Conservation (phyloP, 768 basidiomycete species). For the Dacryopinax primogenitus region DNA sequence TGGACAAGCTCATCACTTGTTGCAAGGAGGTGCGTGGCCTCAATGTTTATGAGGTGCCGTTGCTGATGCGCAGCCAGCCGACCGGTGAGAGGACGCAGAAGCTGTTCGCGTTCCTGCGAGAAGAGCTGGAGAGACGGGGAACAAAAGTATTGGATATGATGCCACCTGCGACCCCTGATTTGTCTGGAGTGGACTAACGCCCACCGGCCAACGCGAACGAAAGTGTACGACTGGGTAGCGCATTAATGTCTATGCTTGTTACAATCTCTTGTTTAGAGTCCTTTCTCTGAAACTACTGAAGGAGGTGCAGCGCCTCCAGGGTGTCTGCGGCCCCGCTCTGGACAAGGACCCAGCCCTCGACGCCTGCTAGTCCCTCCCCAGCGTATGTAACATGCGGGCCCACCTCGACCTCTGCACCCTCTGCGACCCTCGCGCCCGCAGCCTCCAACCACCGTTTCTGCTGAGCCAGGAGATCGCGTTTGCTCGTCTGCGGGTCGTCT, state of each 20-base stretch:
- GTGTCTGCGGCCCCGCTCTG: conserved; percentile 57
- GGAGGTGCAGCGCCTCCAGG: conserved; percentile 57
- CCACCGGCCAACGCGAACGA: too few species aligned
- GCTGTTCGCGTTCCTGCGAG: conserved; percentile 63
- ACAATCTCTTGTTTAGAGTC: background rate
- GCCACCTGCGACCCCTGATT: background rate
- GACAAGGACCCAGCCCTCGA: conserved; percentile 65
- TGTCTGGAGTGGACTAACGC: background rate
- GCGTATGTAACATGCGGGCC: conserved; percentile 80
- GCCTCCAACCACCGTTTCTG: conserved; percentile 69
- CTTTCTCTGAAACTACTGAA: conserved; percentile 33
- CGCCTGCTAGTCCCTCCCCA: conserved; percentile 74
- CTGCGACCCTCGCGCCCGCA: conserved; percentile 60
- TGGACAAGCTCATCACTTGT: conserved; percentile 71
- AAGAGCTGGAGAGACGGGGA: conserved; percentile 66
- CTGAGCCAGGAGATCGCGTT: conserved; percentile 77
- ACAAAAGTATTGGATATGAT: conserved; percentile 18
- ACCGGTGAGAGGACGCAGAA: conserved; percentile 74
- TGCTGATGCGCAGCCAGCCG: conserved; percentile 49
- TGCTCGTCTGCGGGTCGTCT: conserved; percentile 83
- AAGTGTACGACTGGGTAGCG: background rate
- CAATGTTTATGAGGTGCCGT: conserved; percentile 14
- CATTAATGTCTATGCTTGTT: background rate
- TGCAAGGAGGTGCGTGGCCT: conserved; percentile 64
- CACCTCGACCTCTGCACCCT: conserved; percentile 77